phyloP scores from a whole-genome alignment of 805 yeast species.

The Schwanniomyces pseudopolymorphus region DNA sequence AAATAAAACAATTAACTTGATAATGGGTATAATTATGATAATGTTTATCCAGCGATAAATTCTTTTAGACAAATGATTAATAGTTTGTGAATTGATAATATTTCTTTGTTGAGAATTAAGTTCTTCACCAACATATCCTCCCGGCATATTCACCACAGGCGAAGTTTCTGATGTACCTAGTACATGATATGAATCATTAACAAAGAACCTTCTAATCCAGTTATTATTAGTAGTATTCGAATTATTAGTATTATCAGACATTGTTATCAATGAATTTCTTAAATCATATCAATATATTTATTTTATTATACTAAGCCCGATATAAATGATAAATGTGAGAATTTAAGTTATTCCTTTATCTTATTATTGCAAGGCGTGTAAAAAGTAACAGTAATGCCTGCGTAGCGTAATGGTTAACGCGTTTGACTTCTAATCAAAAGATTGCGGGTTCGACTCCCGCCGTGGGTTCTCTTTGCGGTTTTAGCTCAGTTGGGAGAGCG shows the following conservation, averaged over 20 bases:
- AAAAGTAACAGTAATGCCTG: slow-evolving; percentile 7
- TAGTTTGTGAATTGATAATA: slow-evolving; percentile 16
- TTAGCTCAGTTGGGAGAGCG: slow-evolving; percentile 43
- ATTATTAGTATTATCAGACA: not conserved
- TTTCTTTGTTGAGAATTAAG: slow-evolving; percentile 9
- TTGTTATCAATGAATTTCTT: not conserved
- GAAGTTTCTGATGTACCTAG: slow-evolving; percentile 4
- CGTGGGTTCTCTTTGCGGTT: slow-evolving; percentile 38
- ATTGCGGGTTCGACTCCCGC: slow-evolving; percentile 64
- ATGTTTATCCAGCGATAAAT: slow-evolving; percentile 8
- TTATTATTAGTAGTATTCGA: not conserved
- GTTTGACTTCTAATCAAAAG: slow-evolving; percentile 67
- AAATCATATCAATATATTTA: too few species aligned
- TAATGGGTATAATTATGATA: slow-evolving; percentile 25
- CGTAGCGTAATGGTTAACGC: slow-evolving; percentile 69
- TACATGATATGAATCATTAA: slow-evolving; percentile 7
- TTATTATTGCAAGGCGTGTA: too few species aligned
- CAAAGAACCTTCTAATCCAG: slow-evolving; percentile 11
- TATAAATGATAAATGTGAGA: too few species aligned
- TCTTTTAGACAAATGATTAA: slow-evolving; percentile 5
- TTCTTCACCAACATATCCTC: slow-evolving; percentile 19
- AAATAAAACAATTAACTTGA: slow-evolving; percentile 18
- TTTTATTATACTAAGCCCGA: too few species aligned
- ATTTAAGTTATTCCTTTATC: too few species aligned
- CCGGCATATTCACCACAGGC: slow-evolving; percentile 16